phyloP scores from a whole-genome alignment of 2,329 filamentous ascomycete genomes.

The Fusarium verticillioides region DNA sequence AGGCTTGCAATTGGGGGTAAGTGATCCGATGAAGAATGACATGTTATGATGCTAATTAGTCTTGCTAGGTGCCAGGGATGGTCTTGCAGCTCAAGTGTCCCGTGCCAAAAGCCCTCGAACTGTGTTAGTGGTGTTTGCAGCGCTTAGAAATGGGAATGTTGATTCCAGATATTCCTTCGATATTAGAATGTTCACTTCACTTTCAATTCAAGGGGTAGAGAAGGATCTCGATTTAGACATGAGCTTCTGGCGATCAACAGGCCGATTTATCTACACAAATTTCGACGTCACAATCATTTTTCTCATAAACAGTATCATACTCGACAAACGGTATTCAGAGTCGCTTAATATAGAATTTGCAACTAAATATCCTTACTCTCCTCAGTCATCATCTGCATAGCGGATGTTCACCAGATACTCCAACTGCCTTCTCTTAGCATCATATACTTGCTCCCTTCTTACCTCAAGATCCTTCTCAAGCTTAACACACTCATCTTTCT shows the following conservation, averaged over 20 bases:
- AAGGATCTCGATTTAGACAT: too few species aligned
- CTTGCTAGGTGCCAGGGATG: background rate
- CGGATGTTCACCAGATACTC: background rate
- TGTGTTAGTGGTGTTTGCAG: background rate
- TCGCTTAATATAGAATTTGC: too few species aligned
- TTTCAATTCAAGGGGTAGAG: too few species aligned
- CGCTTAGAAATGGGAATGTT: fast-evolving
- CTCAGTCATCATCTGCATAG: background rate
- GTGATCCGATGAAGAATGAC: fast-evolving
- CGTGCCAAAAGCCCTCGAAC: background rate
- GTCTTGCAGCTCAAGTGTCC: background rate
- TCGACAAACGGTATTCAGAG: too few species aligned
- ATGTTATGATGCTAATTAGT: fast-evolving
- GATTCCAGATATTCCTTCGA: fast-evolving
- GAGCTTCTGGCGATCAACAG: fast-evolving
- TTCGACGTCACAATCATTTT: fast-evolving
- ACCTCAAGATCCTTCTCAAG: background rate
- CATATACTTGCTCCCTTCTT: background rate
- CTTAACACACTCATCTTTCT: fast-evolving
- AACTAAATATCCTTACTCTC: fast-evolving
- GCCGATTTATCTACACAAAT: background rate
- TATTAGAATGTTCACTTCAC: too few species aligned
- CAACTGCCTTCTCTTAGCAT: background rate
- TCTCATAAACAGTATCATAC: background rate
- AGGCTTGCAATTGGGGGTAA: background rate